Evolutionary conservation across 495 filamentous ascomycete species (phyloP).

Genomic region (Xylaria longipes): DNA sequence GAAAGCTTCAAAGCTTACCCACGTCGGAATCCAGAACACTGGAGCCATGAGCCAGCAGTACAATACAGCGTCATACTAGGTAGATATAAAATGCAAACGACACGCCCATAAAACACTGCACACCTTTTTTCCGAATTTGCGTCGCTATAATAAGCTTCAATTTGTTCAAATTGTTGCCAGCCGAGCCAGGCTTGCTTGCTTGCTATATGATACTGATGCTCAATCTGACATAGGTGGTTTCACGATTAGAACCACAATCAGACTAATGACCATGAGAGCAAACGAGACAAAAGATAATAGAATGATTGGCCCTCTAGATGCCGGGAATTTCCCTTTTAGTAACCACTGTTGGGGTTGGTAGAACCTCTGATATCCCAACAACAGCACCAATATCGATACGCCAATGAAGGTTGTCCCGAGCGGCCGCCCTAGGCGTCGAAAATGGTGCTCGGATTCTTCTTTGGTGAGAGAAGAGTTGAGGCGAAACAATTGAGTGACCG

Average conservation of each 20-base stretch:
- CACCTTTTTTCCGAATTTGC: background rate
- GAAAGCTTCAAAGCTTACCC: background rate
- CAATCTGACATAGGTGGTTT: conserved; percentile 54
- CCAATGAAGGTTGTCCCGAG: conserved; percentile 91
- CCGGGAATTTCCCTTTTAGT: conserved; percentile 90
- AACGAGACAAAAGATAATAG: conserved; percentile 73
- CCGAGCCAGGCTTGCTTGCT: background rate
- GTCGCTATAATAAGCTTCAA: background rate
- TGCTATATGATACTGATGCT: background rate
- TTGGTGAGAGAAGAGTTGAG: conserved; percentile 73
- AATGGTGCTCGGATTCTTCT: conserved; percentile 37
- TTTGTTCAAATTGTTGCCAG: background rate
- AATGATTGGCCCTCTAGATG: conserved; percentile 85
- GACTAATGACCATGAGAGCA: conserved; percentile 71
- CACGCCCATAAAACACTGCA: background rate
- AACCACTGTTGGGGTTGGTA: conserved; percentile 81
- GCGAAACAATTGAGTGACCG: conserved; percentile 94
- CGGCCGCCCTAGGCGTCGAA: conserved; percentile 82
- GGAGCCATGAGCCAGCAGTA: background rate
- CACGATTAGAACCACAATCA: conserved; percentile 75
- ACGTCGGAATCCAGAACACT: background rate
- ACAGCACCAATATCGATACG: conserved; percentile 83
- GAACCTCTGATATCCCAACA: conserved; percentile 75
- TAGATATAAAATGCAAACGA: background rate
- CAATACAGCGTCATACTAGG: background rate